Conservation (phyloP, 2,329 filamentous ascomycete species). For the Ceratocystis colombiana region DNA sequence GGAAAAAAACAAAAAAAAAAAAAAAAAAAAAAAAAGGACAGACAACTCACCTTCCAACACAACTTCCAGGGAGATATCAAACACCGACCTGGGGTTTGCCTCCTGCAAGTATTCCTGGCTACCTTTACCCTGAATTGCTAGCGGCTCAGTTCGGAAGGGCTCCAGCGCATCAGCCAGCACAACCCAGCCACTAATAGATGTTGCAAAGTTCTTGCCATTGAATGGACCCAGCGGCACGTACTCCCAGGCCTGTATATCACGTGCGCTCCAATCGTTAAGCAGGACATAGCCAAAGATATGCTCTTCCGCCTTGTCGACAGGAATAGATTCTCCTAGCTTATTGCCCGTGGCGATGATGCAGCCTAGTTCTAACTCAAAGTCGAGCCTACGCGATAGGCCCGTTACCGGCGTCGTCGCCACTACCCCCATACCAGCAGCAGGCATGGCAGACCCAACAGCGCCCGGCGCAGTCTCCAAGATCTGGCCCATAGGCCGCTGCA, state of each 20-base stretch:
- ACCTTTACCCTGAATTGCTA: conserved; percentile 25
- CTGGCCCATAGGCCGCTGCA: conserved; percentile 58
- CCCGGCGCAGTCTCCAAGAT: conserved; percentile 36
- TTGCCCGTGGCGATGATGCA: conserved; percentile 56
- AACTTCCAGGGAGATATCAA: conserved; percentile 26
- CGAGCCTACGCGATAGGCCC: conserved; percentile 35
- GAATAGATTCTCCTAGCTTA: conserved; percentile 50
- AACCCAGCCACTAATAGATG: conserved; percentile 48
- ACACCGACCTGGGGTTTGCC: conserved; percentile 22
- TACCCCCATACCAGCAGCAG: background rate
- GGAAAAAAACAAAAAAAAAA: too few species aligned
- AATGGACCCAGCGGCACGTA: conserved; percentile 49
- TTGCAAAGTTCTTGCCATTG: conserved; percentile 48
- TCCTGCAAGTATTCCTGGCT: conserved; percentile 27
- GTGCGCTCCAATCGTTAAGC: conserved; percentile 49
- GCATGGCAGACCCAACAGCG: background rate
- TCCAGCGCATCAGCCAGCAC: conserved; percentile 44
- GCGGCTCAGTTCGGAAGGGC: conserved; percentile 26
- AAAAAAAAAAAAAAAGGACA: background rate
- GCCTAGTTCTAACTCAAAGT: conserved; percentile 63
- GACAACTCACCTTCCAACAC: conserved; percentile 25
- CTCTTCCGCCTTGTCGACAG: conserved; percentile 51
- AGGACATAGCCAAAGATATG: conserved; percentile 59
- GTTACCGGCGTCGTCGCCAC: conserved; percentile 17
- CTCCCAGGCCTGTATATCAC: conserved; percentile 48